These are phyloP conservation scores for Phytophthora melonis DNA, from an alignment of 352 stramenopile species.

Conservation along the genomic window DNA sequence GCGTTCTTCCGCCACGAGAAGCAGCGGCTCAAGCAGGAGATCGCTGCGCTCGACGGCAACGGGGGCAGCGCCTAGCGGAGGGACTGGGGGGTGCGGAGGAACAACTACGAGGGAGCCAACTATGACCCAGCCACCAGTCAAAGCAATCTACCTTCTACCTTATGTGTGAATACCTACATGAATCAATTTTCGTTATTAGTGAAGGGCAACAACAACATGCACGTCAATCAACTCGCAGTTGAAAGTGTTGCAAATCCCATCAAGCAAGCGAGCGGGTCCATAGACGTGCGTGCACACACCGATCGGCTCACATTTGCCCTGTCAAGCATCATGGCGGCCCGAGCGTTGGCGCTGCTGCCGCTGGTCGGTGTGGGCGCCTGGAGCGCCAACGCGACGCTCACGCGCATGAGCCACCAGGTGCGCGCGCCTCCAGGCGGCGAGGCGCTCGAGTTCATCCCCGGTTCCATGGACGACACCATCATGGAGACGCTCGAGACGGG, in stretches of 20 bases:
- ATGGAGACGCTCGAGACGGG: constrained; percentile 89
- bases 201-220: background rate
- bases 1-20: constrained; percentile 56
- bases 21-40: constrained; percentile 44
- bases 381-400: constrained; percentile 73
- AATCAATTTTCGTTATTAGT: constrained; percentile 9
- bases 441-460: constrained; percentile 70
- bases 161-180: constrained; percentile 25
- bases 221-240: too few relatives aligned
- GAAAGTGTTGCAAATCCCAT: constrained; percentile 28
- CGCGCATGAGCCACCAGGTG: constrained; percentile 56
- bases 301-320: constrained; percentile 5
- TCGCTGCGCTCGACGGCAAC: constrained; percentile 31
- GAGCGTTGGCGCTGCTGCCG: constrained; percentile 65
- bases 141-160: background rate
- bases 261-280: constrained; percentile 1
- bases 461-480: constrained; percentile 89
- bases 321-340: constrained; percentile 34
- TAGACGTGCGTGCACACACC: constrained; percentile 16
- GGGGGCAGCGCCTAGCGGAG: background rate
- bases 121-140: constrained; percentile 6
- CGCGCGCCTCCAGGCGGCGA: constrained; percentile 40
- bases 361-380: constrained; percentile 64
- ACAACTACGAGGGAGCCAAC: background rate
- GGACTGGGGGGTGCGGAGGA: constrained; percentile 4